Evolutionary conservation across 2,329 filamentous ascomycete species (phyloP), one percentile per base, ranked within the genome.

Genomic region (Epicoccum sorghinum): DNA sequence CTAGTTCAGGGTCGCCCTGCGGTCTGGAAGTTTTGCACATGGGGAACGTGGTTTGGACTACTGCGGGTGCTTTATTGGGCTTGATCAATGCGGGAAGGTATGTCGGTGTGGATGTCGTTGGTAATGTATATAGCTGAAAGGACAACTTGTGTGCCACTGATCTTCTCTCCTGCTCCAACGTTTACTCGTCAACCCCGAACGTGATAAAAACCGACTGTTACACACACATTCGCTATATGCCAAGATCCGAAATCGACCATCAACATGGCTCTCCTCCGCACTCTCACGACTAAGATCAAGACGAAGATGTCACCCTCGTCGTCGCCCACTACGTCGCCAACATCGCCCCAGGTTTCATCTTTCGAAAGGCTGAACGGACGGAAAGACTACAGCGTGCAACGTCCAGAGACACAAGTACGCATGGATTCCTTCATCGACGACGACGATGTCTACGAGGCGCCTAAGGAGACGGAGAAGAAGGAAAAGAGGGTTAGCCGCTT

Each of bases 221-320:
- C 40, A 32, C 36, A 36, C 12, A 35, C 39, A 30, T 38, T 46
- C 46, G 41, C 41, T 49, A 49, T 40, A 54, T 42, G 41, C 47
- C 46, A 46, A 55, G 25, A 50, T 35, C 41, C 14, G 41, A 33
- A 37, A n/a, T 27, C 47, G 27, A 47, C n/a, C 14, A 29, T 30
- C 53, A 56, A 36, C 3, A 72, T 73, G 70, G 67, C 70, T 18
- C 52, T 73, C 53, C 58, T 72, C 14, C 66, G 68, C 57, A 60
- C 48, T 43, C 52, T 72, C 30, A 70, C 68, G 10, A 65, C 59
- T 22, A 72, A 69, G 47, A 59, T 73, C 48, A 71, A 68, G 51
- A 68, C 62, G 7, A 68, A 66, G 10, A 58, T 68, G 50, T 65
- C 66, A 4, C 59, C 65, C 22, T 61, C 65, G 1, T 51, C 64